Percentiles rank a stretch among this genome's conserved stretches.
These are phyloP conservation scores for Lonicera japonica DNA, from an alignment of 129 eudicot species.

Conservation along the genomic window DNA sequence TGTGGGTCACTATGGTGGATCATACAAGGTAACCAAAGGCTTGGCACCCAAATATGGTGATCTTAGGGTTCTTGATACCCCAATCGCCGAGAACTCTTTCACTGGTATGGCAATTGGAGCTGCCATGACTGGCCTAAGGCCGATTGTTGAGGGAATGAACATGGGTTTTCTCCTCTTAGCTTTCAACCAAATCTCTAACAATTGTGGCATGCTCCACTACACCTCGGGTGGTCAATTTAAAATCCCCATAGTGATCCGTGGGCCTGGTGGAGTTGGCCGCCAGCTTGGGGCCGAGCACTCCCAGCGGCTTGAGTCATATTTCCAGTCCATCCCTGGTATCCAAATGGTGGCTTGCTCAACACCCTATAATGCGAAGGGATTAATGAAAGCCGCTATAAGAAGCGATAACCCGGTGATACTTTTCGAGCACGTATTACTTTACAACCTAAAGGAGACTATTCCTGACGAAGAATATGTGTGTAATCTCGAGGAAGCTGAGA, in stretches of 20 bases:
- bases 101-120: conserved; percentile 70
- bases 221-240: conserved; percentile 69
- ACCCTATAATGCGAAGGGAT: conserved; percentile 63
- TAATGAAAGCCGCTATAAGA: conserved; percentile 68
- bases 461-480: conserved; percentile 58
- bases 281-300: conserved; percentile 77
- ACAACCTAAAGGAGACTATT: conserved; percentile 55
- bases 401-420: conserved; percentile 69
- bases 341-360: conserved; percentile 76
- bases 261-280: conserved; percentile 78
- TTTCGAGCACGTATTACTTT: conserved; percentile 64
- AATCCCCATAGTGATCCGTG: conserved; percentile 61
- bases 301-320: conserved; percentile 64
- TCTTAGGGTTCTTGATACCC: conserved; percentile 65
- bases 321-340: conserved; percentile 63
- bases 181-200: conserved; percentile 65
- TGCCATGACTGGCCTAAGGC: conserved; percentile 69
- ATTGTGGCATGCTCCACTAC: conserved; percentile 78
- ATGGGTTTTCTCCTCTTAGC: conserved; percentile 70
- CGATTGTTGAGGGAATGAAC: conserved; percentile 68
- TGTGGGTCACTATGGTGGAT: conserved; percentile 70
- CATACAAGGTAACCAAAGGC: conserved; percentile 65
- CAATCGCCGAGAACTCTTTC: conserved; percentile 67
- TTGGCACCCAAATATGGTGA: conserved; percentile 49
- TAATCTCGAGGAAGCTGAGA: conserved; percentile 62